A percentile compares a stretch with the other conserved stretches of the same genome.
phyloP scores from a whole-genome alignment of 345 rosid species.

The Arabis hirsuta region DNA sequence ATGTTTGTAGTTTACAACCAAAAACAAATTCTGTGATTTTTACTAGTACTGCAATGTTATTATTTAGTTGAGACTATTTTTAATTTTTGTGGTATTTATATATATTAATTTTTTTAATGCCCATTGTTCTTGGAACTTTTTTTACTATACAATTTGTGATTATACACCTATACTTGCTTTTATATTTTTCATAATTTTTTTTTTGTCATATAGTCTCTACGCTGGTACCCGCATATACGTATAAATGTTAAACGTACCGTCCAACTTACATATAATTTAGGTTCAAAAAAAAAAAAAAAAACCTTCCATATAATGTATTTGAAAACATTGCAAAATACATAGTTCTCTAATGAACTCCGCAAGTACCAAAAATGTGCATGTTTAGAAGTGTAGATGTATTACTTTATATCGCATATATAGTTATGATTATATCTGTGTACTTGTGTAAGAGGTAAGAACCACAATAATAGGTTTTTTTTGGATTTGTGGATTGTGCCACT shows the following conservation, averaged over 20 bases:
- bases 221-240: too few relatives aligned
- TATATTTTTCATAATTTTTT: background rate
- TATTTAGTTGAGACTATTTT: background rate
- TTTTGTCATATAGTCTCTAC: background rate
- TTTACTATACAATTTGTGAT: background rate
- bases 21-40: background rate
- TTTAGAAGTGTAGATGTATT: constrained; percentile 9
- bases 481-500: constrained; percentile 16
- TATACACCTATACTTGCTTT: background rate
- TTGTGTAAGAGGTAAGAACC: constrained; percentile 23
- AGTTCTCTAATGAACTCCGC: background rate
- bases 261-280: too few relatives aligned
- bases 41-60: background rate
- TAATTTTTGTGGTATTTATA: background rate
- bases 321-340: background rate
- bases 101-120: background rate
- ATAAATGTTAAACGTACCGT: too few relatives aligned
- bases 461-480: constrained; percentile 11
- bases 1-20: too few relatives aligned
- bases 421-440: constrained; percentile 29
- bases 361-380: constrained; percentile 18
- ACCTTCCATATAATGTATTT: background rate
- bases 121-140: background rate
- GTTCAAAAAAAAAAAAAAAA: too few relatives aligned
- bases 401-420: constrained; percentile 7